Evolutionary conservation across 805 yeast genomes (phyloP).

Genomic region (Teunomyces barrocoloradensis): DNA sequence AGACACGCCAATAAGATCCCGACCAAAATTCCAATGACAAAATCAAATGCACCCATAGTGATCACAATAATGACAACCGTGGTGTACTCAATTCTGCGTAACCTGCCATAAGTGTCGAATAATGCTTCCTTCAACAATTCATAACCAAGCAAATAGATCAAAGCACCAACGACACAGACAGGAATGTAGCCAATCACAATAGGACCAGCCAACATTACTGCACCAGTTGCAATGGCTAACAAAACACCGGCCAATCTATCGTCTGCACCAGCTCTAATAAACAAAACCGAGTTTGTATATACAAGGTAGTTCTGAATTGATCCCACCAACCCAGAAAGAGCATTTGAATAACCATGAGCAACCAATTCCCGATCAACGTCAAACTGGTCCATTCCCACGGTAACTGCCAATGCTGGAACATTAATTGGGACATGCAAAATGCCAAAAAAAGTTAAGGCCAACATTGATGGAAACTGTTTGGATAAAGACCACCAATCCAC

Average conservation of each 20-base stretch:
- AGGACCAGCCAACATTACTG: constrained; percentile 86
- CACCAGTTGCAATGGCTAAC: constrained; percentile 76
- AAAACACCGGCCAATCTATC: constrained; percentile 85
- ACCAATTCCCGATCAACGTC: constrained; percentile 91
- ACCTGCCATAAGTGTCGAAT: constrained; percentile 76
- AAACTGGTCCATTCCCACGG: constrained; percentile 78
- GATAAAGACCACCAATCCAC: constrained; percentile 76
- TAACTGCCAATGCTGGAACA: constrained; percentile 94
- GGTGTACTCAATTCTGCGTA: constrained; percentile 72
- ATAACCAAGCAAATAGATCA: constrained; percentile 86
- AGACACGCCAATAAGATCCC: constrained; percentile 91
- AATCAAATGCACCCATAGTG: constrained; percentile 94
- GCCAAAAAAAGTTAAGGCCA: constrained; percentile 94
- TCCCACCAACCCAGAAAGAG: constrained; percentile 78
- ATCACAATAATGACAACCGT: constrained; percentile 86
- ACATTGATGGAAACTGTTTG: constrained; percentile 83
- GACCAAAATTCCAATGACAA: constrained; percentile 86
- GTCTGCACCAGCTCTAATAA: constrained; percentile 93
- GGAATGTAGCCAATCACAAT: constrained; percentile 92
- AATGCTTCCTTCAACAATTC: constrained; percentile 85
- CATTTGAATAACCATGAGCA: constrained; percentile 92
- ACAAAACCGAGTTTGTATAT: constrained; percentile 88
- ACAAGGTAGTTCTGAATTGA: constrained; percentile 93
- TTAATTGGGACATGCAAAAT: constrained; percentile 95
- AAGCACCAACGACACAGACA: constrained; percentile 91